Evolutionary conservation across 140 eudicot genomes (phyloP).

Genomic region (Flaveria floridana): DNA sequence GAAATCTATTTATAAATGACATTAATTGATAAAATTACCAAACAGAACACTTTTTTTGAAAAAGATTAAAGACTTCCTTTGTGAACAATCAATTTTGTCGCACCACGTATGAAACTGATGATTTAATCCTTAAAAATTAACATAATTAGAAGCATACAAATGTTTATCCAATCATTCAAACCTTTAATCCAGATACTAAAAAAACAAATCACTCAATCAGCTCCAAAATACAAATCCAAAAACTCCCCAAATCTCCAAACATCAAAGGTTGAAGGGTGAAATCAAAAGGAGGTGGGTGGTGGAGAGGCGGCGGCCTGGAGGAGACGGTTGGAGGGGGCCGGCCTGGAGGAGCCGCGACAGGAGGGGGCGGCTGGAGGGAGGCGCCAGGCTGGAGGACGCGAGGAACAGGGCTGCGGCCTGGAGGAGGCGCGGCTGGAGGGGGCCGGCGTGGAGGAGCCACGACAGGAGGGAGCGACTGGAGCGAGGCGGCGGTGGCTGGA

Average conservation of each 20-base stretch:
- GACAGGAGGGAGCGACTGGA: too few species aligned
- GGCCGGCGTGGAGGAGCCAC: too few species aligned
- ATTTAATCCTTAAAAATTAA: not conserved
- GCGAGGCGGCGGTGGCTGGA: too few species aligned
- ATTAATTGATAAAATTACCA: not conserved
- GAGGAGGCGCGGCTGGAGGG: too few species aligned
- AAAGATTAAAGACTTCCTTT: not conserved
- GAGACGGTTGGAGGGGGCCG: too few species aligned
- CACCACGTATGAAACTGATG: not conserved
- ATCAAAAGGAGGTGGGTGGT: too few species aligned
- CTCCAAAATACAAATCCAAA: not conserved
- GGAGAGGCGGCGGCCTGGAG: too few species aligned
- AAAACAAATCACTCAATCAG: not conserved
- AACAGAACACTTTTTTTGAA: not conserved
- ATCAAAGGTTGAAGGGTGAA: not conserved
- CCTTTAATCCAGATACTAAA: not conserved
- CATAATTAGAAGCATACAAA: not conserved
- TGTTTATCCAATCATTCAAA: not conserved
- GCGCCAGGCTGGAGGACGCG: too few species aligned
- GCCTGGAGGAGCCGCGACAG: too few species aligned
- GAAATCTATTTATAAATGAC: not conserved
- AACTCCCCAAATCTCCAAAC: not conserved
- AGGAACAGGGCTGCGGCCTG: too few species aligned
- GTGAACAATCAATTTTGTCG: not conserved
- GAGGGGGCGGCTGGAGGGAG: too few species aligned